phyloP scores from a whole-genome alignment of 371 early-diverging fungal species.

The Mortierella sp. region DNA sequence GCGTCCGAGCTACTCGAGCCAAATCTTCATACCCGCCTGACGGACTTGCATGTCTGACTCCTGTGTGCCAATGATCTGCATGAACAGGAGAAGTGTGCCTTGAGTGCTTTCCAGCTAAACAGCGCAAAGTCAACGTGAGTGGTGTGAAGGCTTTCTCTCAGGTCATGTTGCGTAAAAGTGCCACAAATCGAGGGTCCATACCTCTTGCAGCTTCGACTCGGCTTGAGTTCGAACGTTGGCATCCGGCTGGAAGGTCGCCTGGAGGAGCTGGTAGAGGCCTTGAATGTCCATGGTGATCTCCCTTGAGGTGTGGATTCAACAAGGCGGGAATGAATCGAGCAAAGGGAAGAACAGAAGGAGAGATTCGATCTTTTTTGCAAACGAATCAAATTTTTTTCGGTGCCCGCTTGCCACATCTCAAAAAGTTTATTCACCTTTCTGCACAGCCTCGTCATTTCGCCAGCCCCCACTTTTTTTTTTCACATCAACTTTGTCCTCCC shows the following conservation, averaged over 20 bases:
- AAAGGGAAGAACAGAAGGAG: constrained; percentile 1
- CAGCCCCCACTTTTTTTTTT: not conserved
- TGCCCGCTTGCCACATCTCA: constrained; percentile 2
- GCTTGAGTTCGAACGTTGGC: constrained; percentile 80
- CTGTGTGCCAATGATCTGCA: constrained; percentile 75
- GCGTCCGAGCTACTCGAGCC: not conserved
- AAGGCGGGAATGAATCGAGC: not conserved
- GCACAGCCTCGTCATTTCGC: no score
- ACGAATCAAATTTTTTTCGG: constrained; percentile 12
- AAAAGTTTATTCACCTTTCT: not conserved
- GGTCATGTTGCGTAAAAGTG: no score
- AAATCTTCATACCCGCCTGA: constrained; percentile 73
- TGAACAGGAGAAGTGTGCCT: constrained; percentile 75
- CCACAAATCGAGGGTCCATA: not conserved
- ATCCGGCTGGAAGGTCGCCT: constrained; percentile 83
- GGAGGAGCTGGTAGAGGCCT: constrained; percentile 70
- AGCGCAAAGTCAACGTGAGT: not conserved
- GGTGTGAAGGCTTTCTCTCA: not conserved
- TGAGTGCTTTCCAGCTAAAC: constrained; percentile 64
- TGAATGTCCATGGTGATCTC: constrained; percentile 44
- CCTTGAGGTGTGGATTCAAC: not conserved
- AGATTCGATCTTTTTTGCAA: not conserved
- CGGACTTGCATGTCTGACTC: constrained; percentile 72
- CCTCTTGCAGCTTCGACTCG: constrained; percentile 67
- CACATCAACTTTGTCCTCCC: not conserved